These are phyloP conservation scores for Ophiostoma ulmi DNA, from an alignment of 2,329 filamentous ascomycete species.

Conservation along the genomic window DNA sequence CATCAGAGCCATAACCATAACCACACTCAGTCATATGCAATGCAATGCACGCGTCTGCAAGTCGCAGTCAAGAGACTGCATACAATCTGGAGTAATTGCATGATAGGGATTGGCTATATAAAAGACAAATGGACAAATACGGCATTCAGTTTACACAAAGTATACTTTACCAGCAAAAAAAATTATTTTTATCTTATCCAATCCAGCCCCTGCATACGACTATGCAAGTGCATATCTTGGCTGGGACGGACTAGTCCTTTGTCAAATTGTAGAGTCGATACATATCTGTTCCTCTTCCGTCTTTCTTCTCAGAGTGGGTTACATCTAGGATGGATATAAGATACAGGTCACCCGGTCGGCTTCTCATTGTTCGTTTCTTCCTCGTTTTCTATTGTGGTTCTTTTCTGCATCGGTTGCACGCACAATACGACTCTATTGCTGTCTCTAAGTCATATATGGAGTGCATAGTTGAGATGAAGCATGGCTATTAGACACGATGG, in stretches of 20 bases:
- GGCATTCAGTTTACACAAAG: neutral
- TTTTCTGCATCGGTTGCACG: neutral
- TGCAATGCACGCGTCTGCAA: constrained; percentile 6
- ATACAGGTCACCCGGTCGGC: neutral
- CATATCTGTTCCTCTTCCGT: neutral
- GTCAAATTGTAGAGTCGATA: neutral
- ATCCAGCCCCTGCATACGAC: neutral
- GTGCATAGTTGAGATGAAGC: constrained; percentile 1
- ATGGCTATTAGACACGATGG: neutral
- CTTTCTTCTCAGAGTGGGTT: neutral
- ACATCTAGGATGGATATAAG: neutral
- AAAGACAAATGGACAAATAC: neutral
- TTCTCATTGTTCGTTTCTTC: neutral
- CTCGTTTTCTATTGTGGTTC: neutral
- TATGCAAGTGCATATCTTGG: constrained; percentile 1
- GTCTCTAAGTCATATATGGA: neutral
- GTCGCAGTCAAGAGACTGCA: neutral
- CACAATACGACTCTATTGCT: constrained; percentile 4
- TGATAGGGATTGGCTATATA: neutral
- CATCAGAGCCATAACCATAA: neutral
- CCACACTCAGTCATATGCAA: neutral
- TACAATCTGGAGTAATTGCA: neutral
- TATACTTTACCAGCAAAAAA: neutral
- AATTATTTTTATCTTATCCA: neutral
- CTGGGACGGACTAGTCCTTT: neutral